phyloP scores from a whole-genome alignment of 2,329 filamentous ascomycete species.

The Alternaria metachromatica region DNA sequence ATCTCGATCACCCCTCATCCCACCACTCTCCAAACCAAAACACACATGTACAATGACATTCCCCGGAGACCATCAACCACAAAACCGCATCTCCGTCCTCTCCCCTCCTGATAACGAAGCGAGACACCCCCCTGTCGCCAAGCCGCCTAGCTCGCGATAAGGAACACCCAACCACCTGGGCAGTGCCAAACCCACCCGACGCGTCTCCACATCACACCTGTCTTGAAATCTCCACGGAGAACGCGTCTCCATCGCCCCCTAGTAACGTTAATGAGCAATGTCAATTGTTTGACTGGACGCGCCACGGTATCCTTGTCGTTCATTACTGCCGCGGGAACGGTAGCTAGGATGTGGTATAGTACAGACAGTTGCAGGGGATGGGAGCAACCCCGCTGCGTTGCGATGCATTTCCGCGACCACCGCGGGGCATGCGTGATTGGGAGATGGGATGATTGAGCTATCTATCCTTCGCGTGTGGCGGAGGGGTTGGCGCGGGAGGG shows the following conservation, averaged over 20 bases:
- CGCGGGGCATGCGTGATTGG: slow-evolving; percentile 21
- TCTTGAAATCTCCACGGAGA: slow-evolving; percentile 38
- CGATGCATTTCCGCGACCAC: slow-evolving; percentile 27
- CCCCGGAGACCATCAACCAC: slow-evolving; percentile 13
- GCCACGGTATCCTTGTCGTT: background rate
- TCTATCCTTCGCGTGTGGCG: background rate
- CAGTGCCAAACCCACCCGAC: background rate
- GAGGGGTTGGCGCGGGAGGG: background rate
- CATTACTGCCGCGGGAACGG: background rate
- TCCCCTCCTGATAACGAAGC: slow-evolving; percentile 14
- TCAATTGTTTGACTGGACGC: slow-evolving; percentile 20
- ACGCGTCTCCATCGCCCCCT: background rate
- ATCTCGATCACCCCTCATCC: no score
- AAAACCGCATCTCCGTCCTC: slow-evolving; percentile 21
- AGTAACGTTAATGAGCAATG: slow-evolving; percentile 18
- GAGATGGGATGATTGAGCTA: background rate
- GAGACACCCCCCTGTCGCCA: slow-evolving; percentile 12
- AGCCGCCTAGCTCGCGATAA: slow-evolving; percentile 17
- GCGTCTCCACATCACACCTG: slow-evolving; percentile 1
- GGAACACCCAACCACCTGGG: slow-evolving; percentile 3
- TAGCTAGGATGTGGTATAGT: background rate
- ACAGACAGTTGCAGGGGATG: background rate
- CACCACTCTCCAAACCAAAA: background rate
- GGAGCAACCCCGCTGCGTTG: background rate
- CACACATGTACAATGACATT: background rate